Base-by-base conservation (phyloP, 805 yeast species). In the Yamadazyma olivae region DNA sequence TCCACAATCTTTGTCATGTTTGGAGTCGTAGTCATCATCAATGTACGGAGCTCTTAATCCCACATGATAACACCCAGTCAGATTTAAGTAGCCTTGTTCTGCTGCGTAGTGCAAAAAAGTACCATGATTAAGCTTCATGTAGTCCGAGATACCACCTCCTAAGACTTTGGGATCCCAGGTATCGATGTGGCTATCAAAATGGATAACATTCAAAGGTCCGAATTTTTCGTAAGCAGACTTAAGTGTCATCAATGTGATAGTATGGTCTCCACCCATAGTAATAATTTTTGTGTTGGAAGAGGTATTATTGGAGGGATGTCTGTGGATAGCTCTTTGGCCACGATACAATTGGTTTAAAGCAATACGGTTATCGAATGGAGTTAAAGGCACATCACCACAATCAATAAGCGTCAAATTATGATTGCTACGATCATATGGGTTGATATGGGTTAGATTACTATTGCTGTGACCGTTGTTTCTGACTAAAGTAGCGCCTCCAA, bases 81-180 rank as follows among this genome's bases (percentile, higher is more conserved):
- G 59, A 3, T 68, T 56, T 27, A 80, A 59, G 45, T 75, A 76
- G 1, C 87, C 87, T 32, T 76, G 70, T 54, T 81, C 87, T 30
- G 75, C 75, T 1, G 88, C 88, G 56, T 77, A 80, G 53, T 80
- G 86, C 29, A 81, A 59, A 43, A 79, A 80, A 0, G 88, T 80
- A 4, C 87, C 88, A 52, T 81, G 87, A 49, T 80, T 81, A 38
- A 77, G 53, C 17, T 67, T 59, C 60, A 79, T 75, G 49, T 81
- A 80, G 44, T 73, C 66, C 9, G 81, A 61, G 17, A 79, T 56
- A 5, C 77, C 81, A 3, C 86, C 87, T 8, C 86, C 86, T 23
- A 79, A 61, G 14, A 69, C 72, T 34, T 64, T 54, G 4, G 88
- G 88, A 44, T 73, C 70, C 83, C 86, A 81, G 2, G 87, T 80